Conservation (phyloP, 1,139 yeast species). For the Groenewaldozyma sp. region DNA sequence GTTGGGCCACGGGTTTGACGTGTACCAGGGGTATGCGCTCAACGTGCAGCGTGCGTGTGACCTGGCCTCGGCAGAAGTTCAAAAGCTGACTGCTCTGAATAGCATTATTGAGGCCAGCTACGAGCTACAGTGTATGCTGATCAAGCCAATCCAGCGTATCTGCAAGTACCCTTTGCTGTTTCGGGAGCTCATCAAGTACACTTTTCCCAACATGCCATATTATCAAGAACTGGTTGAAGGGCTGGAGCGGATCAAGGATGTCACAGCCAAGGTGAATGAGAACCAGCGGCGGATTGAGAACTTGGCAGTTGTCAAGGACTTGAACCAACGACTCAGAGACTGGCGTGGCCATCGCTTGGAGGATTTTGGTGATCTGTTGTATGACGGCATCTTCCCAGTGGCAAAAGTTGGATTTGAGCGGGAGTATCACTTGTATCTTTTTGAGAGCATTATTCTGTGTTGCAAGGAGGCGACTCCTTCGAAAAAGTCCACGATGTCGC, state of each 20-base stretch:
- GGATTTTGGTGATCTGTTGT: slow-evolving; percentile 77
- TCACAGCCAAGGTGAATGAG: slow-evolving; percentile 87
- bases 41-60: slow-evolving; percentile 81
- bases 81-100: slow-evolving; percentile 47
- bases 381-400: slow-evolving; percentile 71
- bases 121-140: slow-evolving; percentile 79
- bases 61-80: slow-evolving; percentile 56
- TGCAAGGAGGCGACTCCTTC: slow-evolving; percentile 42
- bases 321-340: slow-evolving; percentile 66
- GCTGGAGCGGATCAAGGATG: slow-evolving; percentile 53
- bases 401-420: slow-evolving; percentile 67
- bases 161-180: slow-evolving; percentile 86
- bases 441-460: slow-evolving; percentile 78
- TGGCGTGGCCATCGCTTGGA: slow-evolving; percentile 89
- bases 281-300: slow-evolving; percentile 92
- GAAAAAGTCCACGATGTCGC: slow-evolving; percentile 24
- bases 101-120: slow-evolving; percentile 66
- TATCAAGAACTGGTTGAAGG: slow-evolving; percentile 66
- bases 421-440: slow-evolving; percentile 82
- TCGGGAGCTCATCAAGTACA: slow-evolving; percentile 60
- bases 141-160: slow-evolving; percentile 90
- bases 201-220: slow-evolving; percentile 45
- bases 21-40: slow-evolving; percentile 84
- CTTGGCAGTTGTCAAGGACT: slow-evolving; percentile 56
- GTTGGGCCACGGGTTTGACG: slow-evolving; percentile 74